Evolutionary conservation across 306 rosid species (phyloP).

Genomic region (Delonix regia): DNA sequence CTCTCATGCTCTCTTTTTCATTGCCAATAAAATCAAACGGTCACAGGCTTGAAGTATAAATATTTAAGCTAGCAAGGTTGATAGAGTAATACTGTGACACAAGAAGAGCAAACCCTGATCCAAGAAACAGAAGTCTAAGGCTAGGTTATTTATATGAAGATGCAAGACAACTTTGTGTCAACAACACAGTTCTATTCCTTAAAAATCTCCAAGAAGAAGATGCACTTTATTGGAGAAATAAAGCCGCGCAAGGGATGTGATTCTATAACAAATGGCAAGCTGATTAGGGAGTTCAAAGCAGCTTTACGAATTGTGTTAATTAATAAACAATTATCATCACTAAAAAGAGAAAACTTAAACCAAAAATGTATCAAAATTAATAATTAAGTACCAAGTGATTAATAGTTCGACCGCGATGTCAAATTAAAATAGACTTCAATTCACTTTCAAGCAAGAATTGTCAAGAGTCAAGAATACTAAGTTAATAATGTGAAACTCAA

Average conservation of each 20-base stretch:
- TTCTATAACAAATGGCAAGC: neutral
- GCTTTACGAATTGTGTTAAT: neutral
- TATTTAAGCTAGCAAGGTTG: neutral
- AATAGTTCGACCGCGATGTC: neutral
- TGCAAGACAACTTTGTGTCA: neutral
- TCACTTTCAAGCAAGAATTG: neutral
- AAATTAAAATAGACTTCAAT: too few species aligned
- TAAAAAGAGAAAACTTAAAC: neutral
- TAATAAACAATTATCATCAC: neutral
- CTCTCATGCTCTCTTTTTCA: neutral
- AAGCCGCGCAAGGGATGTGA: neutral
- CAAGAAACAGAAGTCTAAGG: neutral
- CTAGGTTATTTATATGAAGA: neutral
- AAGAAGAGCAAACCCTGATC: neutral
- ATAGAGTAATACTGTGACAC: neutral
- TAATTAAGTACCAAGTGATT: neutral
- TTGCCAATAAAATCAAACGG: neutral
- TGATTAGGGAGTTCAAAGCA: neutral
- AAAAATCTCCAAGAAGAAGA: neutral
- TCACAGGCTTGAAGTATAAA: neutral
- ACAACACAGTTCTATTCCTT: neutral
- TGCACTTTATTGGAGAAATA: neutral
- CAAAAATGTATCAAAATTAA: neutral
- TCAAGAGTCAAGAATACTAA: neutral
- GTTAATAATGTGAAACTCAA: neutral